Base-by-base conservation (phyloP, 208 protist species). In the Trypanosoma melophagium region DNA sequence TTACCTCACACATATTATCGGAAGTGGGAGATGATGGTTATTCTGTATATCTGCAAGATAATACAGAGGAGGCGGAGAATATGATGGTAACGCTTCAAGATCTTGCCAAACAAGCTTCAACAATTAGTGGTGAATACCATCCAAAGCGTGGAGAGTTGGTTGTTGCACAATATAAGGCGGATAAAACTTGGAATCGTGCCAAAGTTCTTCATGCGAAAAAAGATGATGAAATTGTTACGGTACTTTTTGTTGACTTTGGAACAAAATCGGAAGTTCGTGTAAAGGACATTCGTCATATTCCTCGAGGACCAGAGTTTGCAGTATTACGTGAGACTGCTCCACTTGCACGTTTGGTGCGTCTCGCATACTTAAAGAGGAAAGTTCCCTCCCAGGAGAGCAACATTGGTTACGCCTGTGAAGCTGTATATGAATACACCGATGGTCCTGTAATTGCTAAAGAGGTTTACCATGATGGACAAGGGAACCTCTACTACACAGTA, bases 231-330 rank as follows among this genome's bases (percentile, higher is more conserved):
- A 69, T 67, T 38, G 74, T 73, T 1, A 81, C 89, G 52, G 87
- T 97, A 58, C 81, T 87, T 51, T 97, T 86, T 71, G 80, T 95
- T 22, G 92, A 97, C 68, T 95, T 89, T 83, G 92, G 92, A 63
- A 97, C 91, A 64, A 78, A 65, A 14, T 78, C 82, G n/a, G 66
- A 72, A 31, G 74, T 92, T 16, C 57, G 66, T 16, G 24, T 77
- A 22, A 82, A 84, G 63, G 66, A 86, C 53, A 41, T 94, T 25
- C 87, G 88, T 50, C 57, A 73, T 19, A 86, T 97, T 35, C 86
- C 89, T 22, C 67, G 70, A n/a, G 78, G 74, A 40, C 78, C 81
- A 8, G 84, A 93, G 71, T 93, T 90, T 83, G 83, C 76, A 35
- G 19, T 85, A 0, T 72, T 91, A 35, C 84, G 84, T 28, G 81